A percentile compares a stretch with the other conserved stretches of the same genome.
Evolutionary conservation across 1,284 basidiomycete genomes (phyloP).

Genomic region (Xerocomus nothofagi): DNA sequence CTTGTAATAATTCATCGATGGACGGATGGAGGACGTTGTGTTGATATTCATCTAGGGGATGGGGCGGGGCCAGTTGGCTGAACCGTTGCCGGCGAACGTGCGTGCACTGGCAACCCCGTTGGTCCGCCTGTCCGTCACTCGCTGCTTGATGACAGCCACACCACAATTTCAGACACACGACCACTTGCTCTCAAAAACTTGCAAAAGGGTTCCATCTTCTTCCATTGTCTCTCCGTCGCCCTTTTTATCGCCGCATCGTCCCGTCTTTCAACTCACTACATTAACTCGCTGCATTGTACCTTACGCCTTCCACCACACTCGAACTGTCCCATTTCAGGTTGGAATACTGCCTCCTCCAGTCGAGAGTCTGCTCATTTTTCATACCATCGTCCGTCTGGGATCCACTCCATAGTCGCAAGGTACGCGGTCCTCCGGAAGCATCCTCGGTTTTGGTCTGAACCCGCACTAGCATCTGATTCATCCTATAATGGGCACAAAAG

Average conservation of each 20-base stretch:
- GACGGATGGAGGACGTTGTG: slow-evolving; percentile 3
- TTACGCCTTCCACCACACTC: slow-evolving; percentile 7
- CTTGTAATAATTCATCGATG: slow-evolving; percentile 16
- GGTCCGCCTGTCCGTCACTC: slow-evolving; percentile 25
- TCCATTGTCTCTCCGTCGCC: slow-evolving; percentile 8
- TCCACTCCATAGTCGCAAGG: slow-evolving; percentile 1
- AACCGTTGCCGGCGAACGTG: slow-evolving; percentile 45
- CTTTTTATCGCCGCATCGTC: slow-evolving; percentile 8
- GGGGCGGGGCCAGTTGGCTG: slow-evolving; percentile 10
- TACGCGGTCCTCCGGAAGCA: background rate
- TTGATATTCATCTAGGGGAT: slow-evolving; percentile 13
- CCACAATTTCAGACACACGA: slow-evolving; percentile 43
- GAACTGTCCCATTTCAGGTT: slow-evolving; percentile 9
- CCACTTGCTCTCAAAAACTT: slow-evolving; percentile 31
- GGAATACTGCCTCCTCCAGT: slow-evolving; percentile 1
- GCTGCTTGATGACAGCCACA: slow-evolving; percentile 22
- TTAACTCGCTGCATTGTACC: slow-evolving; percentile 16
- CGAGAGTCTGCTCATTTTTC: slow-evolving; percentile 10
- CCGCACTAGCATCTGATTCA: slow-evolving; percentile 12
- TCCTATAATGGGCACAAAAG: slow-evolving; percentile 68
- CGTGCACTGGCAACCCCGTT: slow-evolving; percentile 30
- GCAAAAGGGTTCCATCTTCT: slow-evolving; percentile 18
- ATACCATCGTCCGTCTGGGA: background rate
- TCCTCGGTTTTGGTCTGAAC: background rate
- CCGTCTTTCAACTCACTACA: slow-evolving; percentile 8